phyloP scores from a whole-genome alignment of 177 flowering plant genomes.

The Tripterygium wilfordii region DNA sequence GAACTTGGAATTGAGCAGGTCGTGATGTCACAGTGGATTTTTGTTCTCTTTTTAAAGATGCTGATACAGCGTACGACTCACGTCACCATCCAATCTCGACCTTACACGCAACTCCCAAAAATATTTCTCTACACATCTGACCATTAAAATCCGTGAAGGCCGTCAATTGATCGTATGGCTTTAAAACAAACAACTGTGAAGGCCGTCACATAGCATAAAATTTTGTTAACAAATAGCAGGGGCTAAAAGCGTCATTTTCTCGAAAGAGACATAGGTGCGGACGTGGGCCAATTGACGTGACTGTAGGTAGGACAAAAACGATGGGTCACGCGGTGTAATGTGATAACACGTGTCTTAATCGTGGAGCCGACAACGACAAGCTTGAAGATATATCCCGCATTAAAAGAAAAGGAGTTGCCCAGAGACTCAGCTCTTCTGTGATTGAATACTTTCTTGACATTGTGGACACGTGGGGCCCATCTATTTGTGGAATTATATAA shows the following conservation, averaged over 20 bases:
- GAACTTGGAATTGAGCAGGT: too few relatives aligned
- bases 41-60: constrained; percentile 11
- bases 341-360: constrained; percentile 16
- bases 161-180: too few relatives aligned
- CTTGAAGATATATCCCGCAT: constrained; percentile 11
- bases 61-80: constrained; percentile 14
- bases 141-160: too few relatives aligned
- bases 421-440: constrained; percentile 19
- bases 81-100: constrained; percentile 14
- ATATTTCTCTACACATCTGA: background rate
- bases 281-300: constrained; percentile 2
- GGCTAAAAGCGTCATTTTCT: constrained; percentile 11
- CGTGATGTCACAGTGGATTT: constrained; percentile 11
- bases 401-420: constrained; percentile 23
- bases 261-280: constrained; percentile 5
- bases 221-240: background rate
- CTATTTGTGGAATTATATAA: constrained; percentile 25
- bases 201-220: too few relatives aligned
- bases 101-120: constrained; percentile 9
- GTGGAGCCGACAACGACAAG: constrained; percentile 18
- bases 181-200: too few relatives aligned
- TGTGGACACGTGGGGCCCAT: constrained; percentile 26
- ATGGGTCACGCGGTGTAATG: constrained; percentile 2
- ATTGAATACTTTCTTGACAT: constrained; percentile 38
- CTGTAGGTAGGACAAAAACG: background rate